Evolutionary conservation across 225 moss, liverwort and hornwort genomes (phyloP).

Genomic region (Sphagnum contortum): DNA sequence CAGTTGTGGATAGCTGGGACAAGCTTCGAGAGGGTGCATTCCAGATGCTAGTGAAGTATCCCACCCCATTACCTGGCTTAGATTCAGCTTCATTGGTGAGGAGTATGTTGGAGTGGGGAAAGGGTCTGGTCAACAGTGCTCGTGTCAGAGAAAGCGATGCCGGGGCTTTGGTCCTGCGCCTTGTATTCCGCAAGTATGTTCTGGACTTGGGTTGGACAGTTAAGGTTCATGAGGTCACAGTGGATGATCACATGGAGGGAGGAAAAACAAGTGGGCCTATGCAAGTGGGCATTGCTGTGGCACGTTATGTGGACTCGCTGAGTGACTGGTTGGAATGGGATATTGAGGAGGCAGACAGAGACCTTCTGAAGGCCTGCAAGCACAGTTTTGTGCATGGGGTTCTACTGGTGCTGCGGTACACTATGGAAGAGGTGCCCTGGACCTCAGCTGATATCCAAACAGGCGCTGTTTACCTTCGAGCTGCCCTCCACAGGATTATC

Average conservation of each 20-base stretch:
- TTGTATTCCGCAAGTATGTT: conserved; percentile 92
- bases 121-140: conserved; percentile 81
- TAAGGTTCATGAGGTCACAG: conserved; percentile 53
- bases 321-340: conserved; percentile 93
- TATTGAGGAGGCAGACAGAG: conserved; percentile 81
- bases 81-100: conserved; percentile 58
- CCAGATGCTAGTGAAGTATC: conserved; percentile 72
- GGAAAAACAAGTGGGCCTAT: conserved; percentile 13
- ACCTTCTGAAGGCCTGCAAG: conserved; percentile 81
- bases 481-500: conserved; percentile 71
- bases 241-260: conserved; percentile 13
- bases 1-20: conserved; percentile 99
- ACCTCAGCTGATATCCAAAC: conserved; percentile 51
- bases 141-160: conserved; percentile 98
- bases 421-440: conserved; percentile 95
- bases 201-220: conserved; percentile 88
- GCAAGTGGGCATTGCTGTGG: conserved; percentile 45
- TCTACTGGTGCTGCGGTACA: conserved; percentile 77
- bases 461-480: conserved; percentile 38
- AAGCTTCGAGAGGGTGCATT: conserved; percentile 87
- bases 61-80: conserved; percentile 88
- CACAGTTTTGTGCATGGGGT: conserved; percentile 99
- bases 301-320: conserved; percentile 76
- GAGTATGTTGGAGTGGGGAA: conserved; percentile 71
- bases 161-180: conserved; percentile 82